These are phyloP conservation scores for Anisogramma anomala DNA, from an alignment of 2,329 filamentous ascomycete genomes.

Conservation along the genomic window DNA sequence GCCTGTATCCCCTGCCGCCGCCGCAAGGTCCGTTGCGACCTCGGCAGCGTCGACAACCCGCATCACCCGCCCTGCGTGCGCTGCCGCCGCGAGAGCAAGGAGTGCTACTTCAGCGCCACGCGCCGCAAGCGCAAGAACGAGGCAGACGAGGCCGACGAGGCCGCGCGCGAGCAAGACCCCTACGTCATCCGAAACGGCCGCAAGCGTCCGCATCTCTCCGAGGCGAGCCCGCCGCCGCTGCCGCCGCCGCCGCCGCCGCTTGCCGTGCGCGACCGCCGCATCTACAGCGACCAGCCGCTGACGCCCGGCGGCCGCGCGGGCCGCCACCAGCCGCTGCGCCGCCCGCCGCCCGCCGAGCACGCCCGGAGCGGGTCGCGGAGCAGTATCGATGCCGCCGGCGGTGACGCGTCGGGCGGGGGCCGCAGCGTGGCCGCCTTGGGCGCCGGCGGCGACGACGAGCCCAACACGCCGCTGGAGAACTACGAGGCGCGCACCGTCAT, in stretches of 20 bases:
- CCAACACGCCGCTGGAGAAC: constrained; percentile 52
- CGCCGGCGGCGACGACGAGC: constrained; percentile 36
- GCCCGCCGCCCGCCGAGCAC: constrained; percentile 36
- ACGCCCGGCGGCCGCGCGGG: constrained; percentile 56
- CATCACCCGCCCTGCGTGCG: constrained; percentile 88
- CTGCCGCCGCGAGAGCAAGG: constrained; percentile 88
- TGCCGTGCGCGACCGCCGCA: constrained; percentile 26
- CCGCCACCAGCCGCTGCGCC: constrained; percentile 52
- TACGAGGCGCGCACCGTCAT: constrained; percentile 53
- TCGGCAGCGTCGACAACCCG: constrained; percentile 78
- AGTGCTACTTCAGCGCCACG: constrained; percentile 94
- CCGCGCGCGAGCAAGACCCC: constrained; percentile 38
- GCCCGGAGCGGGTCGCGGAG: constrained; percentile 23
- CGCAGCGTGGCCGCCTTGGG: constrained; percentile 22
- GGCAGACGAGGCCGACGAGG: constrained; percentile 40
- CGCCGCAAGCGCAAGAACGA: constrained; percentile 78
- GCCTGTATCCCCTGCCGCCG: constrained; percentile 52
- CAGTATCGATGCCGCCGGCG: constrained; percentile 18
- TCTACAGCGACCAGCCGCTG: constrained; percentile 46
- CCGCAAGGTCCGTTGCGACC: constrained; percentile 50
- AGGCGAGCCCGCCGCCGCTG: constrained; percentile 29
- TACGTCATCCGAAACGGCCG: constrained; percentile 64
- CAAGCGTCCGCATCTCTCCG: constrained; percentile 46
- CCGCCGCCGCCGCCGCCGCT: neutral
- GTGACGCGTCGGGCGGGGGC: constrained; percentile 14